These are phyloP conservation scores for Plasmodium malariae DNA, from an alignment of 169 alveolate species.

Conservation along the genomic window DNA sequence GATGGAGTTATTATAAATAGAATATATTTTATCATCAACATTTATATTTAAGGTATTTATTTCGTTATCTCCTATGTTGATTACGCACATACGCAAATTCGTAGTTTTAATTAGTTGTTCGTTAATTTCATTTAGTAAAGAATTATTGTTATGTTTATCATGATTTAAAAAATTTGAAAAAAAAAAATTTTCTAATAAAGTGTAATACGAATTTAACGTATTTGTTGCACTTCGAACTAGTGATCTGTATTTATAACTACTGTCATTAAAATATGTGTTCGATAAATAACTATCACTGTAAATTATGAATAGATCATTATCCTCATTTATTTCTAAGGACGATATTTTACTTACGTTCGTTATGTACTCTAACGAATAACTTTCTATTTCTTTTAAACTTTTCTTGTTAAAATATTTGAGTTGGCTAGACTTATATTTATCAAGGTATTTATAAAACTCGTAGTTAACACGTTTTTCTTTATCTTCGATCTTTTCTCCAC, in stretches of 20 bases:
- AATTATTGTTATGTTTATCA: slow-evolving; percentile 18
- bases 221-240: slow-evolving; percentile 3
- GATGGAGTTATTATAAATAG: slow-evolving; percentile 19
- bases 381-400: slow-evolving; percentile 27
- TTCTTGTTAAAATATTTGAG: slow-evolving; percentile 54
- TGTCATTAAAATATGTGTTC: not conserved
- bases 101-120: slow-evolving; percentile 19
- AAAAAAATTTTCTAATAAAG: not conserved
- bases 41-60: not conserved
- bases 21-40: slow-evolving; percentile 11
- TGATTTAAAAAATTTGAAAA: slow-evolving; percentile 8
- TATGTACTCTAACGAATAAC: slow-evolving; percentile 13
- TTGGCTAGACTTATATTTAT: slow-evolving; percentile 5
- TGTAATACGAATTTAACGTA: not conserved
- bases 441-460: slow-evolving; percentile 38
- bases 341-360: slow-evolving; percentile 9
- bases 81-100: slow-evolving; percentile 21
- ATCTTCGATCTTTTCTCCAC: not conserved
- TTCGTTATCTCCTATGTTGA: not conserved
- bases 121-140: slow-evolving; percentile 36
- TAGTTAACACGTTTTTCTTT: not conserved
- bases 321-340: slow-evolving; percentile 35
- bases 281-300: slow-evolving; percentile 39
- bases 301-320: slow-evolving; percentile 34
- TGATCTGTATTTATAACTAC: slow-evolving; percentile 8